phyloP scores from a whole-genome alignment of 495 filamentous ascomycete species.

The Penicillium robsamsonii region DNA sequence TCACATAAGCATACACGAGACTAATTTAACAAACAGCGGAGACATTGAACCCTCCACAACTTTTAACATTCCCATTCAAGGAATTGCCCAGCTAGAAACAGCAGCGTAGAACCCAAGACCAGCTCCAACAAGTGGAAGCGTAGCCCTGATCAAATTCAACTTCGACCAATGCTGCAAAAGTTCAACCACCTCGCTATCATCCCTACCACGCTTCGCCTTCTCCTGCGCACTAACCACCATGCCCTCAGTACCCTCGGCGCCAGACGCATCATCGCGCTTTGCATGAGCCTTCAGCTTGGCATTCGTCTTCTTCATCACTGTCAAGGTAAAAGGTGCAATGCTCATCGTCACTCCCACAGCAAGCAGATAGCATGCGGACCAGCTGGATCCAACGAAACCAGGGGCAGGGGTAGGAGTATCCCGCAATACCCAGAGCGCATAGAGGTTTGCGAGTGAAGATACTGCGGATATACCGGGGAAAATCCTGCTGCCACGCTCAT shows the following conservation, averaged over 20 bases:
- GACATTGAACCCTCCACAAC: not conserved
- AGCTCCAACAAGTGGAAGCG: slow-evolving; percentile 24
- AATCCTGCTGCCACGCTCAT: slow-evolving; percentile 25
- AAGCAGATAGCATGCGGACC: slow-evolving; percentile 23
- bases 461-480: slow-evolving; percentile 22
- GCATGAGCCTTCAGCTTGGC: slow-evolving; percentile 23
- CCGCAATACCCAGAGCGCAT: slow-evolving; percentile 27
- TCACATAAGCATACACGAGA: not conserved
- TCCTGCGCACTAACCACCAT: slow-evolving; percentile 23
- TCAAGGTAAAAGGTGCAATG: slow-evolving; percentile 34
- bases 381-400: slow-evolving; percentile 5
- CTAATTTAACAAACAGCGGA: not conserved
- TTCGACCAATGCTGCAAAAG: slow-evolving; percentile 23
- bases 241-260: slow-evolving; percentile 15
- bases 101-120: slow-evolving; percentile 23
- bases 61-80: not conserved
- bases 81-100: slow-evolving; percentile 6
- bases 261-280: slow-evolving; percentile 21
- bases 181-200: slow-evolving; percentile 23
- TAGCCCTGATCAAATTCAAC: slow-evolving; percentile 21
- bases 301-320: slow-evolving; percentile 29
- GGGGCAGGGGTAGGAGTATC: slow-evolving; percentile 10
- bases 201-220: slow-evolving; percentile 18
- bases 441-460: slow-evolving; percentile 31
- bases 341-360: slow-evolving; percentile 28